phyloP scores from a whole-genome alignment of 1,284 basidiomycete genomes.

The Cryptococcus deneoformans region DNA sequence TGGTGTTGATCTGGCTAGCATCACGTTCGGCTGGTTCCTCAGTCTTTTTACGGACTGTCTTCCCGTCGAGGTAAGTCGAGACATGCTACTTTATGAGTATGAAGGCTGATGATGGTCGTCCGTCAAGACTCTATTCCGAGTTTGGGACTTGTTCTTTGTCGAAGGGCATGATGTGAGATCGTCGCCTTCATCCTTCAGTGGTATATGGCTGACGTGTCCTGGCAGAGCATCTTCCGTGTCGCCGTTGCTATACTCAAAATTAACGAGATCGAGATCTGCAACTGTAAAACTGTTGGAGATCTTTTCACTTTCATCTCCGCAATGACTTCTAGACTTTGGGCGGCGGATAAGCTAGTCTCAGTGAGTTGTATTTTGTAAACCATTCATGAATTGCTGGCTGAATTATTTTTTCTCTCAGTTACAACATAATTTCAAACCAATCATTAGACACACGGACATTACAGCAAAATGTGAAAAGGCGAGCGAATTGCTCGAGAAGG shows the following conservation, averaged over 20 bases:
- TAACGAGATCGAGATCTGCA: slow-evolving; percentile 77
- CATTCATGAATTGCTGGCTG: neutral
- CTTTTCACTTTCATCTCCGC: slow-evolving; percentile 83
- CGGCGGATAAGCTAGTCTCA: slow-evolving; percentile 82
- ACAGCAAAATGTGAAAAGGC: slow-evolving; percentile 56
- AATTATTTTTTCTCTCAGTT: slow-evolving; percentile 14
- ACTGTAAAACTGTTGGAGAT: slow-evolving; percentile 75
- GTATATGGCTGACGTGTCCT: neutral
- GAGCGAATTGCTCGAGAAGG: slow-evolving; percentile 3
- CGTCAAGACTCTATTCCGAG: slow-evolving; percentile 72
- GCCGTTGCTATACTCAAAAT: slow-evolving; percentile 80
- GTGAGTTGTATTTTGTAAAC: slow-evolving; percentile 52
- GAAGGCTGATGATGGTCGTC: neutral
- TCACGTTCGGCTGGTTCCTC: slow-evolving; percentile 98
- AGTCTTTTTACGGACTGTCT: slow-evolving; percentile 95
- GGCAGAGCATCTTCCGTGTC: slow-evolving; percentile 68
- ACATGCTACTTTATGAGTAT: neutral
- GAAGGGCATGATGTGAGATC: slow-evolving; percentile 77
- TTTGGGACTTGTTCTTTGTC: slow-evolving; percentile 95
- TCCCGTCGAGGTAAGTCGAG: slow-evolving; percentile 77
- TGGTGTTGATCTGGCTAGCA: slow-evolving; percentile 85
- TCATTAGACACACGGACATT: slow-evolving; percentile 61
- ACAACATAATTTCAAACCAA: slow-evolving; percentile 40
- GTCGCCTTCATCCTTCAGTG: neutral
- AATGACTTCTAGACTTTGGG: slow-evolving; percentile 86